Percentiles rank a stretch among this genome's conserved stretches.
Conservation (phyloP, 139 green algal species). For the Coelastrella sp. region DNA sequence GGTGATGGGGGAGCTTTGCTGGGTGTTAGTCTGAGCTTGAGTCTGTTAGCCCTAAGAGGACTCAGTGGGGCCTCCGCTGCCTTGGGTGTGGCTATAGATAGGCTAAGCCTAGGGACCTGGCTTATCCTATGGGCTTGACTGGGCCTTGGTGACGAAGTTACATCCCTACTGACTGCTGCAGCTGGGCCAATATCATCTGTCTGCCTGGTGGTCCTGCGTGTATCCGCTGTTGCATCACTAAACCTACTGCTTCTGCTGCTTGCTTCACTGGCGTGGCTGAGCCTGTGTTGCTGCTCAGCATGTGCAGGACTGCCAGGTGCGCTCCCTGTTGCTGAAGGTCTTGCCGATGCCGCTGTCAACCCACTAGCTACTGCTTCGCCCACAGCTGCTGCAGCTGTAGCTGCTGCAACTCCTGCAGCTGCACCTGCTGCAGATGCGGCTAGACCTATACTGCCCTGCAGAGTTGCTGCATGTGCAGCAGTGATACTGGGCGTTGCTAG, state of each 20-base stretch:
- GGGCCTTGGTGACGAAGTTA: background rate
- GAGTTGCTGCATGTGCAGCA: background rate
- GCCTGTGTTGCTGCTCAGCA: background rate
- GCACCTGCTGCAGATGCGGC: background rate
- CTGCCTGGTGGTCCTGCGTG: background rate
- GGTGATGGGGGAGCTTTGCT: background rate
- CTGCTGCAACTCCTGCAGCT: background rate
- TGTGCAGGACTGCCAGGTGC: background rate
- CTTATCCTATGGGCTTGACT: background rate
- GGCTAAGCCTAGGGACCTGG: background rate
- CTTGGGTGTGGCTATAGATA: background rate
- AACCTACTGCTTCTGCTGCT: background rate
- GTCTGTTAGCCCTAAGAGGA: slow-evolving; percentile 6
- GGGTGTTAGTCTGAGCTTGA: background rate
- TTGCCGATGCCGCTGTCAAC: background rate
- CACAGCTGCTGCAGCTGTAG: background rate
- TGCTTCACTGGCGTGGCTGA: background rate
- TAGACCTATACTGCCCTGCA: background rate
- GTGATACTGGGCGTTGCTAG: background rate
- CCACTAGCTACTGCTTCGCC: background rate
- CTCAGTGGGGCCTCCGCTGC: background rate
- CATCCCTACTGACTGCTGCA: background rate
- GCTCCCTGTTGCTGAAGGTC: too few relatives aligned
- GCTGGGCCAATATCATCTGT: background rate
- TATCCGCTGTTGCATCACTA: background rate